Percentiles rank a stretch among this genome's conserved stretches.
Conservation (phyloP, 257 asterid species). For the Jacaranda mimosifolia region DNA sequence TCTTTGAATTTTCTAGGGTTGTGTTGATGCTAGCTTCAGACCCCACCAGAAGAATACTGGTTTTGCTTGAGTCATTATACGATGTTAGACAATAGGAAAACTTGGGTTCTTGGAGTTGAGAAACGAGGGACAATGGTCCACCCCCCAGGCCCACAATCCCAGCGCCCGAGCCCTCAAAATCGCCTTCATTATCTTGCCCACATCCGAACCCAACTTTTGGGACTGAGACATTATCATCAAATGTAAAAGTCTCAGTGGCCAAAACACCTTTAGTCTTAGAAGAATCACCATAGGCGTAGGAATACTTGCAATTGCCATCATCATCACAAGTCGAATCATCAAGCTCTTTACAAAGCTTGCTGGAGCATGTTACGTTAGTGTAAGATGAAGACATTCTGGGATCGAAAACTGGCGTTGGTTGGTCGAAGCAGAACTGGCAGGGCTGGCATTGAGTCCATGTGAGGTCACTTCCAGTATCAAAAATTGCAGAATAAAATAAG, state of each 20-base stretch:
- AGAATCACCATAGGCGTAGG: constrained; percentile 78
- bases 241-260: constrained; percentile 74
- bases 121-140: constrained; percentile 77
- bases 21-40: constrained; percentile 39
- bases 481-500: constrained; percentile 56
- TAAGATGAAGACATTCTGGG: constrained; percentile 68
- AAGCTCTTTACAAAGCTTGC: constrained; percentile 58
- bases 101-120: constrained; percentile 77
- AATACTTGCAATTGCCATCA: constrained; percentile 55
- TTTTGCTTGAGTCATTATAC: constrained; percentile 47
- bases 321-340: constrained; percentile 55
- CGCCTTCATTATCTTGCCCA: constrained; percentile 76
- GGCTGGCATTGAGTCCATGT: constrained; percentile 92
- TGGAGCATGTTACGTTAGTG: constrained; percentile 56
- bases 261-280: constrained; percentile 74
- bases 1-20: background rate
- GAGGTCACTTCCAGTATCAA: constrained; percentile 84
- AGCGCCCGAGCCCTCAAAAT: constrained; percentile 55
- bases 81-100: constrained; percentile 85
- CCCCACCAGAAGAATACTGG: constrained; percentile 74
- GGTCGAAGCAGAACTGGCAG: constrained; percentile 67
- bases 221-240: constrained; percentile 50
- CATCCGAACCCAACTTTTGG: constrained; percentile 77
- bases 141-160: constrained; percentile 83
- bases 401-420: constrained; percentile 66